Evolutionary conservation across 1,284 basidiomycete species (phyloP).

Genomic region (Malassezia caprae): DNA sequence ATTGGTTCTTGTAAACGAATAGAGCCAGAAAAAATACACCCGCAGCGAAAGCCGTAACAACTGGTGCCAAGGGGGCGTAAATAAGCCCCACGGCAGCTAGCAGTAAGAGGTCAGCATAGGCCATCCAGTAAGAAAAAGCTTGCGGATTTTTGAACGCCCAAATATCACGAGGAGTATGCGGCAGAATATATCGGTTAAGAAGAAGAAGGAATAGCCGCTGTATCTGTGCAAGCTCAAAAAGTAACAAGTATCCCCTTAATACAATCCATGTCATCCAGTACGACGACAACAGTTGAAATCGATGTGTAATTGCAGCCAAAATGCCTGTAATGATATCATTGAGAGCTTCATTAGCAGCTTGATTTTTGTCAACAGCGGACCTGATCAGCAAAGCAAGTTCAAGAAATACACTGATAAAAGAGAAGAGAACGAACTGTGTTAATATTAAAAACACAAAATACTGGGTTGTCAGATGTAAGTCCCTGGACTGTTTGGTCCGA

Average conservation of each 20-base stretch:
- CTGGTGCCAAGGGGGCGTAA: conserved; percentile 38
- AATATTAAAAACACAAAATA: conserved; percentile 43
- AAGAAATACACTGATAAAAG: conserved; percentile 42
- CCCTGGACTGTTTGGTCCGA: conserved; percentile 31
- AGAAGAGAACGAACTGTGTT: conserved; percentile 45
- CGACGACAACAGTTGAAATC: conserved; percentile 38
- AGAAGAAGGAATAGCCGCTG: conserved; percentile 77
- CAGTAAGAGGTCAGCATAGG: conserved; percentile 54
- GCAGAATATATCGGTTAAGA: conserved; percentile 68
- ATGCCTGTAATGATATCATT: conserved; percentile 4
- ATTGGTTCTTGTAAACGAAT: conserved; percentile 47
- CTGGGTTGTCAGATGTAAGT: conserved; percentile 32
- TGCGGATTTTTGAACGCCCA: conserved; percentile 92
- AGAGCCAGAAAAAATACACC: conserved; percentile 33
- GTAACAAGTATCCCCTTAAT: conserved; percentile 77
- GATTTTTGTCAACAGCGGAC: background rate
- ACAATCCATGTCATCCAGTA: conserved; percentile 48
- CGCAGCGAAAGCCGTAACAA: conserved; percentile 36
- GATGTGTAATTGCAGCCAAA: conserved; percentile 28
- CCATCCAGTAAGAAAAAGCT: conserved; percentile 79
- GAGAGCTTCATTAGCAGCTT: background rate
- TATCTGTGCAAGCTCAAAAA: conserved; percentile 93
- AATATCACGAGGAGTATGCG: conserved; percentile 91
- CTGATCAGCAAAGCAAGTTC: conserved; percentile 18
- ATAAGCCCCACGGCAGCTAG: conserved; percentile 39